phyloP scores from a whole-genome alignment of 805 yeast species.

The Candida ascalaphidarum region DNA sequence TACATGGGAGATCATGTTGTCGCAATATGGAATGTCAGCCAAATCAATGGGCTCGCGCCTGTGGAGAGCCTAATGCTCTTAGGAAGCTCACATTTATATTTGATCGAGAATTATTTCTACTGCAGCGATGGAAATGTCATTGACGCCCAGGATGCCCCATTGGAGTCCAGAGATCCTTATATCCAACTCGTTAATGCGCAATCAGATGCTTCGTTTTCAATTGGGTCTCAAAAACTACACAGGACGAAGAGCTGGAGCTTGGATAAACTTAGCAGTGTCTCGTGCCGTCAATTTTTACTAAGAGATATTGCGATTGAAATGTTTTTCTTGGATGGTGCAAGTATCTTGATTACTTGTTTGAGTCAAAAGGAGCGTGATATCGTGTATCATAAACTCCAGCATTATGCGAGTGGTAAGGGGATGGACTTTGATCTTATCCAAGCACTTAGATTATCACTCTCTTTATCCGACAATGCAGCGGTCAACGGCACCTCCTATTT shows the following conservation, averaged over 20 bases:
- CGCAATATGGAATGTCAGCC: constrained; percentile 69
- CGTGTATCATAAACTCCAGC: constrained; percentile 40
- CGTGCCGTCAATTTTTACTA: constrained; percentile 67
- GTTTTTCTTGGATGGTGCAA: constrained; percentile 66
- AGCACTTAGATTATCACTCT: constrained; percentile 43
- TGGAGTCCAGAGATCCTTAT: constrained; percentile 55
- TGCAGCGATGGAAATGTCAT: constrained; percentile 44
- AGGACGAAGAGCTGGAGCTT: constrained; percentile 53
- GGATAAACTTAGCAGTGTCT: constrained; percentile 49
- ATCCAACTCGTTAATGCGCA: constrained; percentile 54
- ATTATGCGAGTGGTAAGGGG: constrained; percentile 40
- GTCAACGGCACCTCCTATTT: constrained; percentile 11
- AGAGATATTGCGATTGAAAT: constrained; percentile 78
- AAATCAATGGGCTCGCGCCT: constrained; percentile 69
- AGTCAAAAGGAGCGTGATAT: constrained; percentile 45
- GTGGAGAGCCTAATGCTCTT: constrained; percentile 66
- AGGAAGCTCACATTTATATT: constrained; percentile 57
- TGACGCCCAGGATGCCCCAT: constrained; percentile 60
- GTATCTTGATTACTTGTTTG: constrained; percentile 60
- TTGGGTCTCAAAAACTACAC: too few species aligned
- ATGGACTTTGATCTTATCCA: constrained; percentile 48
- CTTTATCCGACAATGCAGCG: constrained; percentile 32
- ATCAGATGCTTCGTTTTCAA: constrained; percentile 11
- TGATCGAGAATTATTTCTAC: constrained; percentile 63
- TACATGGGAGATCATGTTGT: constrained; percentile 62